Conservation (phyloP, 208 protist genomes). For the Leptomonas pyrrhocoris region DNA sequence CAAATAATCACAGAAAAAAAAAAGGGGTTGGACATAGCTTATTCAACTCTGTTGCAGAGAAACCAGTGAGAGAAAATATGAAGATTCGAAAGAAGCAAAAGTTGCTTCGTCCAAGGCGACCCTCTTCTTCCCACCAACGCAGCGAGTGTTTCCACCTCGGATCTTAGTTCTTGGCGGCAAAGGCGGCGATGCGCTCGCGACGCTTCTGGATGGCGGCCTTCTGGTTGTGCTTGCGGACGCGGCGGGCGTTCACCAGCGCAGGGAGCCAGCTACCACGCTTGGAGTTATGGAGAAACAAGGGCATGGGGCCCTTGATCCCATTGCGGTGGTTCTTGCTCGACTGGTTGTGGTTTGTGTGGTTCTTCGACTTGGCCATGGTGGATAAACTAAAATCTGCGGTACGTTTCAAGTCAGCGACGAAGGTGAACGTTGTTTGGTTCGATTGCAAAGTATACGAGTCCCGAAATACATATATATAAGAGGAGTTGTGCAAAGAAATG, state of each 20-base stretch:
- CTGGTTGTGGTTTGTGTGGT: constrained; percentile 95
- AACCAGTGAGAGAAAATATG: neutral
- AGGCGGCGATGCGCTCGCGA: constrained; percentile 71
- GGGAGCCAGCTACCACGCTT: constrained; percentile 83
- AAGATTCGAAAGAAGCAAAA: neutral
- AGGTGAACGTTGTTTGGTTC: neutral
- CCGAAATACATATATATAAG: too few species aligned
- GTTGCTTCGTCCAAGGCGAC: neutral
- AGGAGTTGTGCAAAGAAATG: too few species aligned
- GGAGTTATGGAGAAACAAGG: constrained; percentile 78
- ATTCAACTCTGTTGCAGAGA: constrained; percentile 5
- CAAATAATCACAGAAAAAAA: neutral
- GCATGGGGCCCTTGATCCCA: constrained; percentile 86
- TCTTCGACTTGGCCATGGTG: constrained; percentile 93
- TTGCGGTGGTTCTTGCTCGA: constrained; percentile 93
- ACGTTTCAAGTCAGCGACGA: neutral
- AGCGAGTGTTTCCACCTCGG: constrained; percentile 21
- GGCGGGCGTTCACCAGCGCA: constrained; percentile 79
- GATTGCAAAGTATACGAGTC: too few species aligned
- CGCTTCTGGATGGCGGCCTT: constrained; percentile 78
- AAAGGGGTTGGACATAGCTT: constrained; percentile 7
- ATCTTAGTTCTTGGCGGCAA: constrained; percentile 45
- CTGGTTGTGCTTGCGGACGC: constrained; percentile 90
- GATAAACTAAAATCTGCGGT: constrained; percentile 9
- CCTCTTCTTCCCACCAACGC: too few species aligned